phyloP scores from a whole-genome alignment of 441 rosid genomes.

The Populus hybrid region DNA sequence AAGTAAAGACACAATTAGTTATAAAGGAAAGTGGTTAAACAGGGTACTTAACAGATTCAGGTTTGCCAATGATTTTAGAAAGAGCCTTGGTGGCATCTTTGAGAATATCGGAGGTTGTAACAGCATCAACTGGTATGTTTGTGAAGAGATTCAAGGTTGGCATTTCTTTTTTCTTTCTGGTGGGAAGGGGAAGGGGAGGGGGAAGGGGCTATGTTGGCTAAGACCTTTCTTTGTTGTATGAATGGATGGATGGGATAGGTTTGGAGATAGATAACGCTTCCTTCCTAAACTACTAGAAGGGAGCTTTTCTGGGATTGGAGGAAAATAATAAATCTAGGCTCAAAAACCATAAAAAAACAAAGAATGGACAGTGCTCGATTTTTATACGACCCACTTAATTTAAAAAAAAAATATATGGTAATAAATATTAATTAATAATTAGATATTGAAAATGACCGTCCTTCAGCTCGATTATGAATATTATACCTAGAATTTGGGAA shows the following conservation, averaged over 20 bases:
- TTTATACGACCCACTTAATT: background rate
- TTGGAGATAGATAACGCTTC: background rate
- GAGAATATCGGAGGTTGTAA: constrained; percentile 78
- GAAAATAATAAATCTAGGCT: background rate
- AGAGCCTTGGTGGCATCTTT: constrained; percentile 86
- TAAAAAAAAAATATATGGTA: no score
- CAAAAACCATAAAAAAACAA: no score
- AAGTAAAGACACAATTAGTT: background rate
- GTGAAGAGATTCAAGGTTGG: constrained; percentile 81
- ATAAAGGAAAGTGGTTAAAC: background rate
- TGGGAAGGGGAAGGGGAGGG: background rate
- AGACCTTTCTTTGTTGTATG: background rate
- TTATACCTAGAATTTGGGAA: no score
- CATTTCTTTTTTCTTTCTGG: constrained; percentile 35
- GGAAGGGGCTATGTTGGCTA: background rate
- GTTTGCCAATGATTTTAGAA: constrained; percentile 86
- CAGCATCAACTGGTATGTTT: constrained; percentile 82
- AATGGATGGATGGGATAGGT: background rate
- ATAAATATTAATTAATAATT: no score
- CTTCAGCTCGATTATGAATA: no score
- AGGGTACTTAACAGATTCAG: constrained; percentile 64
- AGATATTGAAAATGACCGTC: no score
- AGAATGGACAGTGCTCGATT: no score
- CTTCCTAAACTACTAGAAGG: background rate
- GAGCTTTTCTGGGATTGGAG: background rate